Evolutionary conservation across 306 rosid species (phyloP), one percentile per base, ranked within the genome.

Genomic region (Vicia sativa): DNA sequence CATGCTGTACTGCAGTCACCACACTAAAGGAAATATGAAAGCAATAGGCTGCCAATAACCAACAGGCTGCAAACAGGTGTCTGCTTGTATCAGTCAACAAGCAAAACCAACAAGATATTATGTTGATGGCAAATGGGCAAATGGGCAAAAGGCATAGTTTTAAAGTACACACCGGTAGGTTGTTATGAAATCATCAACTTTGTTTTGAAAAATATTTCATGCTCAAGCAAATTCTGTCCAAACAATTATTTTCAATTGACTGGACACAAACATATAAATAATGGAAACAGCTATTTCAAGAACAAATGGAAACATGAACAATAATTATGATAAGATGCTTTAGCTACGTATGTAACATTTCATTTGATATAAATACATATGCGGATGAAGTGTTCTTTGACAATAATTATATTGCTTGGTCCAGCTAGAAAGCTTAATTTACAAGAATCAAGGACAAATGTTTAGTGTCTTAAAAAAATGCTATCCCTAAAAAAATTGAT

Each of bases 41-140:
- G 11, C 71, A 64, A 42, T 48, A n/a, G 67, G 56, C 43, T 39
- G 66, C 57, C 34, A 42, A 41, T 62, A 42, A 41, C 74, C 31
- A 49, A 49, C 55, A 49, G 21, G 23, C 21, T 69, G 13, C 31
- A 11, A 13, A 71, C 26, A 15, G 45, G 63, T 50, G 19, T 62
- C 26, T 53, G 49, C 29, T 54, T 59, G 45, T 34, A 34, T 29
- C 52, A 26, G 34, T 5, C 62, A 29, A 38, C 29, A 55, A 10
- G 8, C 67, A 31, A 41, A 62, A 41, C 11, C 29, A 35, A 61
- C 25, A 57, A 67, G 16, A 43, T 11, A 10, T 50, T 45, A 12
- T 45, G 59, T 34, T 23, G 60, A 35, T 48, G 42, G 37, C 44
- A 35, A 25, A 26, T 44, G 28, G 42, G 37, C 44, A 35, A 25